Conservation (phyloP, 345 rosid species). For the Salix exigua region DNA sequence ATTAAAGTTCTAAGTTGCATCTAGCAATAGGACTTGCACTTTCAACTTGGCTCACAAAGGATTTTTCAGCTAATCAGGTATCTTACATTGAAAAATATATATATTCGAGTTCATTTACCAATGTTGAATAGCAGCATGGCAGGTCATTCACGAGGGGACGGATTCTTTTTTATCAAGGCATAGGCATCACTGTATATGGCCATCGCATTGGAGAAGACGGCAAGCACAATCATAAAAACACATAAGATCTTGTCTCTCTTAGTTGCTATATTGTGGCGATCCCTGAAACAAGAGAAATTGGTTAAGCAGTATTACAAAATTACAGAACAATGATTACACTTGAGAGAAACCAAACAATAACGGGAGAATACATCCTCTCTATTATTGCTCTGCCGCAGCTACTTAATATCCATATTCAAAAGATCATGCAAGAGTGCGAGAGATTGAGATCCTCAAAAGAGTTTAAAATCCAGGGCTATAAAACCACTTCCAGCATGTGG, state of each 20-base stretch:
- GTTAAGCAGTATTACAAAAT: neutral
- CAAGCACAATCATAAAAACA: slow-evolving; percentile 66
- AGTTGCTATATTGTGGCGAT: slow-evolving; percentile 68
- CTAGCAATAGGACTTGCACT: slow-evolving; percentile 1
- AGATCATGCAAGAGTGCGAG: neutral
- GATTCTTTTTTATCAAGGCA: slow-evolving; percentile 46
- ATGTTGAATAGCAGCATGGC: neutral
- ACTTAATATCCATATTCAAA: neutral
- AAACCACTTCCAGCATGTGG: neutral
- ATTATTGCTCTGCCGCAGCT: neutral
- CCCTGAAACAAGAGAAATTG: slow-evolving; percentile 40
- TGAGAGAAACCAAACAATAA: neutral
- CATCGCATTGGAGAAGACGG: slow-evolving; percentile 62
- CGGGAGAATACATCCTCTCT: neutral
- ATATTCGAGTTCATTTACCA: neutral
- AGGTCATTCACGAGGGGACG: slow-evolving; percentile 26
- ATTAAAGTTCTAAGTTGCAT: slow-evolving; percentile 6
- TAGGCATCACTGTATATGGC: slow-evolving; percentile 81
- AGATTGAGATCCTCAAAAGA: neutral
- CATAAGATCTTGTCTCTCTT: slow-evolving; percentile 58
- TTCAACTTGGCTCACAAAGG: neutral
- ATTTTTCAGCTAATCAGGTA: slow-evolving; percentile 3
- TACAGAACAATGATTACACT: neutral
- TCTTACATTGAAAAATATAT: neutral
- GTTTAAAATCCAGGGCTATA: neutral